Evolutionary conservation across 495 filamentous ascomycete genomes (phyloP), one percentile per base, ranked within the genome.

Genomic region (Podospora pseudocomata): DNA sequence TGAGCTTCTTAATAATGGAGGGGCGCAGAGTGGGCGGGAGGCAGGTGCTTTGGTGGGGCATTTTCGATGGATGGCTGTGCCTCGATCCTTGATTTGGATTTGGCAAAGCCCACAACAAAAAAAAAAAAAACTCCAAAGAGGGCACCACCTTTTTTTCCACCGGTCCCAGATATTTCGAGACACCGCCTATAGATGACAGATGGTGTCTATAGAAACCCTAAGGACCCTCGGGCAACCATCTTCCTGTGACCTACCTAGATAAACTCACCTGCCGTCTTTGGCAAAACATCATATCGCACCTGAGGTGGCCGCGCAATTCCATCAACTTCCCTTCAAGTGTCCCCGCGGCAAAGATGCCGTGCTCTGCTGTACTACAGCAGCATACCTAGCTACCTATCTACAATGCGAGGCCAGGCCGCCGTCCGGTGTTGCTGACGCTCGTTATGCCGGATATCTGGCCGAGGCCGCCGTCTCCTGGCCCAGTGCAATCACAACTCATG

Each of bases 1-100:
- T 65, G 73, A 71, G 71, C 71, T 70, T 68, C 55, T 74, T 76
- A 73, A 70, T 71, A 76, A 74, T 72, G 27, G 72, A 70, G 70
- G 68, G 67, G 70, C 68, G 60, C 53, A 59, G 68, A 69, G 53
- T 68, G 65, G 69, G 60, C 30, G 30, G 30, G 30, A 32, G 30
- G 30, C 30, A 32, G 30, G 30, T 32, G 23, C 23, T 23, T n/a
- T 57, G 61, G 67, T 67, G 65, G 63, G 65, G 67, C 23, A 23
- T 23, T 64, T 65, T 58, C 6, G 23, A 23, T 23, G 23, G 23
- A 18, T n/a, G 70, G 68, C 73, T 72, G 64, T 72, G 69, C 67
- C 67, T 70, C 32, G 19, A 64, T 63, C 23, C 63, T 68, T 70
- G 39, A 62, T 74, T 71, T 63, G 30, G 39, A 62, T 74, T 71